phyloP scores from a whole-genome alignment of 768 basidiomycete species.

The Agaricus blazei region DNA sequence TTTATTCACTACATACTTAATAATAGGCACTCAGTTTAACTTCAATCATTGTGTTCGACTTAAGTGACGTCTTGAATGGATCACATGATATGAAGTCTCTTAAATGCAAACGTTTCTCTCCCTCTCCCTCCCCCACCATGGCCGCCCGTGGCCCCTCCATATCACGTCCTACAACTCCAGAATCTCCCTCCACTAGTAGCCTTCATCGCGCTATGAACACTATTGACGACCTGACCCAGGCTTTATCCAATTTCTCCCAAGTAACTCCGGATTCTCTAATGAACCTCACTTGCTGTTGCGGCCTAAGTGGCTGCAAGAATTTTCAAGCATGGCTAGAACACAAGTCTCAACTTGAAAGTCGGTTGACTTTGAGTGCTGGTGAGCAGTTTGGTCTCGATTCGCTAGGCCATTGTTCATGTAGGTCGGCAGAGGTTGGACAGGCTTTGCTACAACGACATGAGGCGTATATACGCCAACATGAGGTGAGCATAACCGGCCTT shows the following conservation, averaged over 20 bases:
- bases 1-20: background rate
- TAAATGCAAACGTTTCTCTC: background rate
- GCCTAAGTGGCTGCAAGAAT: slow-evolving; percentile 59
- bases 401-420: background rate
- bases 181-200: slow-evolving; percentile 46
- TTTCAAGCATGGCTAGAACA: slow-evolving; percentile 56
- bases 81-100: slow-evolving; percentile 7
- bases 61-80: slow-evolving; percentile 2
- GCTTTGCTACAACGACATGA: slow-evolving; percentile 84
- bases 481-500: slow-evolving; percentile 36
- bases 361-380: slow-evolving; percentile 86
- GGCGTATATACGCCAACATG: slow-evolving; percentile 71
- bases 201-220: slow-evolving; percentile 52
- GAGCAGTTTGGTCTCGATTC: slow-evolving; percentile 22
- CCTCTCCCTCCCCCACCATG: slow-evolving; percentile 14
- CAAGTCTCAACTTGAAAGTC: slow-evolving; percentile 68
- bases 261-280: slow-evolving; percentile 62
- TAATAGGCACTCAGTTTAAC: slow-evolving; percentile 2
- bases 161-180: slow-evolving; percentile 40
- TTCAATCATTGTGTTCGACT: background rate
- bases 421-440: slow-evolving; percentile 73
- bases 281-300: slow-evolving; percentile 59
- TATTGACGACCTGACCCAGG: slow-evolving; percentile 76
- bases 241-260: slow-evolving; percentile 67
- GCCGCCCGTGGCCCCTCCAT: slow-evolving; percentile 6